Percentiles rank a stretch among this genome's conserved stretches.
These are phyloP conservation scores for Neoboletus magnificus DNA, from an alignment of 768 basidiomycete genomes.

Conservation along the genomic window DNA sequence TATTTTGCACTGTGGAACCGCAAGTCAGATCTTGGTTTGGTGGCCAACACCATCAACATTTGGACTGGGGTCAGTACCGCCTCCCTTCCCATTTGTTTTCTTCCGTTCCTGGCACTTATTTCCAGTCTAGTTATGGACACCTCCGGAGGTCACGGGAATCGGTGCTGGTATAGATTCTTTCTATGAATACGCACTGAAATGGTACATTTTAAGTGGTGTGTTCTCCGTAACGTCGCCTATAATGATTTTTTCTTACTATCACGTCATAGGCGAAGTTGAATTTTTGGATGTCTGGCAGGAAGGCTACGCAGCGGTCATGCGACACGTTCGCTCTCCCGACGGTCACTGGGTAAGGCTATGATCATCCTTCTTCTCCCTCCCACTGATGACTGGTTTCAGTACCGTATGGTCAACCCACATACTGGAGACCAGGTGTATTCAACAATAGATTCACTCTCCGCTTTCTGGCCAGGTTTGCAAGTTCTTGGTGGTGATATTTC, in stretches of 20 bases:
- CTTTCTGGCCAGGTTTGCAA: slow-evolving; percentile 97
- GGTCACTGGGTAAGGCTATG: slow-evolving; percentile 72
- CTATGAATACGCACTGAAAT: slow-evolving; percentile 91
- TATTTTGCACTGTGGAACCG: slow-evolving; percentile 95
- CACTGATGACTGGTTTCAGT: slow-evolving; percentile 45
- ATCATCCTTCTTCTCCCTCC: background rate
- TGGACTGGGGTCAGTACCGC: slow-evolving; percentile 64
- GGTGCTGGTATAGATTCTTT: slow-evolving; percentile 97
- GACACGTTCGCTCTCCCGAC: slow-evolving; percentile 74
- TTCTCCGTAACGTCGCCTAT: background rate
- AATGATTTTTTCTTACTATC: background rate
- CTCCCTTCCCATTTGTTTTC: background rate
- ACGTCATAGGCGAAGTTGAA: slow-evolving; percentile 60
- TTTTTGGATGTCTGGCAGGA: slow-evolving; percentile 86
- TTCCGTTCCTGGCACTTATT: slow-evolving; percentile 3
- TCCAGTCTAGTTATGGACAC: slow-evolving; percentile 55
- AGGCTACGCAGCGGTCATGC: slow-evolving; percentile 80
- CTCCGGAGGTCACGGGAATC: slow-evolving; percentile 74
- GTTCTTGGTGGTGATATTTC: slow-evolving; percentile 82
- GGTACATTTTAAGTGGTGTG: slow-evolving; percentile 82
- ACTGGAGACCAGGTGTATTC: slow-evolving; percentile 70
- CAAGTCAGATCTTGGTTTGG: slow-evolving; percentile 75
- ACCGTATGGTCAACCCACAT: slow-evolving; percentile 78
- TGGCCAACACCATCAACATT: slow-evolving; percentile 88
- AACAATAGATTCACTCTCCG: slow-evolving; percentile 92